A percentile compares a stretch with the other conserved stretches of the same genome.
These are phyloP conservation scores for Colletotrichum sublineola DNA, from an alignment of 2,329 filamentous ascomycete genomes.

Conservation along the genomic window DNA sequence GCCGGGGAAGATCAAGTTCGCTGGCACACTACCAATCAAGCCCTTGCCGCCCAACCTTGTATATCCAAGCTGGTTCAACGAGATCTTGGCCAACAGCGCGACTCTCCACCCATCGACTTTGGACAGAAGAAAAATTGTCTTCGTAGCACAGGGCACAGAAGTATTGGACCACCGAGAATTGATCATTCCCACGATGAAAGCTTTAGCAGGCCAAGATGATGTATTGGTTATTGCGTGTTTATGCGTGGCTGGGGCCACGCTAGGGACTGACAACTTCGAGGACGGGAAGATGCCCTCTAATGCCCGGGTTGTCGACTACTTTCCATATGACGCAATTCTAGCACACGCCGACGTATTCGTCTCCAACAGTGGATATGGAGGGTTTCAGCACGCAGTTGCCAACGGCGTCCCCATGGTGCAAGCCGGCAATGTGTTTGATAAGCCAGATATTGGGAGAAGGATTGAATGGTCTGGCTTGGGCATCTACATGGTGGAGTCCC, in stretches of 20 bases:
- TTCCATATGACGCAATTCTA: conserved; percentile 62
- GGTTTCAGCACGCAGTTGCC: conserved; percentile 58
- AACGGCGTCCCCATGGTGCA: conserved; percentile 63
- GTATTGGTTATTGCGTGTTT: conserved; percentile 48
- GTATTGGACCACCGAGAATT: conserved; percentile 56
- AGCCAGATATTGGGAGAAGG: conserved; percentile 48
- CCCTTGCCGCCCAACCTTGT: conserved; percentile 47
- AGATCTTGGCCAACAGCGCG: conserved; percentile 49
- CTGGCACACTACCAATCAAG: conserved; percentile 56
- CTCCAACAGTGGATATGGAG: conserved; percentile 63
- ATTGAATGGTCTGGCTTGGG: conserved; percentile 44
- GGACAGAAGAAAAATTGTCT: conserved; percentile 55
- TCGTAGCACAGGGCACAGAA: conserved; percentile 63
- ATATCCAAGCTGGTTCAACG: conserved; percentile 60
- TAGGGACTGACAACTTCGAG: conserved; percentile 35
- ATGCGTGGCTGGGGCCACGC: neutral
- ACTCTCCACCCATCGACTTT: neutral
- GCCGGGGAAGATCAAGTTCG: conserved; percentile 56
- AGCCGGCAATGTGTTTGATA: conserved; percentile 56
- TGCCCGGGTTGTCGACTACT: conserved; percentile 59
- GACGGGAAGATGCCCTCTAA: conserved; percentile 55
- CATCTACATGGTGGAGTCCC: conserved; percentile 49
- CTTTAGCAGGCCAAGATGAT: conserved; percentile 55
- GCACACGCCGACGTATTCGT: conserved; percentile 60
- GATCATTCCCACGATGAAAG: conserved; percentile 59